Base-by-base conservation (phyloP, 192 early-diverging fungal species). In the Rhizophagus prolifer region DNA sequence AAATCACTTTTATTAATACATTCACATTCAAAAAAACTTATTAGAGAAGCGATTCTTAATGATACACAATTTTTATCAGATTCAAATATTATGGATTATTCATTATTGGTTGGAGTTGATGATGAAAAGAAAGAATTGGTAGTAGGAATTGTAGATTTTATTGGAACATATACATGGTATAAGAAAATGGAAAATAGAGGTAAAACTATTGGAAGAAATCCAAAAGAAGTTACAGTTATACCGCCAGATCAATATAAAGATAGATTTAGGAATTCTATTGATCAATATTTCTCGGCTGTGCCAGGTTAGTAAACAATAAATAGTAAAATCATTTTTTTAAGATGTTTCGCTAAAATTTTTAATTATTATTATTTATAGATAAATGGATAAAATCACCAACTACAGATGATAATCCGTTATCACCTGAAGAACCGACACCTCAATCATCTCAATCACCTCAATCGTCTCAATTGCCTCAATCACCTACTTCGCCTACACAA, bases 31-130 rank as follows among this genome's bases (percentile, higher is more conserved):
- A 96, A 96, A 70, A 85, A 89, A 58, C 84, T 96, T 72, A 82
- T 99, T 30, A 86, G 88, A 44, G 86, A 88, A 14, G 92, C 95
- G 4, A 90, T 99, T 3, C 87, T 86, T 82, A 96, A 96, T 76
- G 97, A 99, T 80, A 96, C 96, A 12, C 85, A 95, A 50, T 99
- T 99, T 79, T 81, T 99, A 70, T 86, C 93, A 4, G 91, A 92
- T 69, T 88, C 94, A 72, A 95, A 97, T 80, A 95, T 98, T 36
- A 97, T 99, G 95, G 97, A 99, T 83, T 99, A 99, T 79, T 96
- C 95, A 23, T 82, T 99, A 58, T 84, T 99, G 6, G 93, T 99
- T 21, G 97, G 96, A 5, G 93, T 99, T 62, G 97, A 99, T 74
- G 91, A 90, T 38, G 86, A 91, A 34, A 88, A 82, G 25, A 89